Base-by-base conservation (phyloP, 441 rosid species). In the Lepidium campestre region DNA sequence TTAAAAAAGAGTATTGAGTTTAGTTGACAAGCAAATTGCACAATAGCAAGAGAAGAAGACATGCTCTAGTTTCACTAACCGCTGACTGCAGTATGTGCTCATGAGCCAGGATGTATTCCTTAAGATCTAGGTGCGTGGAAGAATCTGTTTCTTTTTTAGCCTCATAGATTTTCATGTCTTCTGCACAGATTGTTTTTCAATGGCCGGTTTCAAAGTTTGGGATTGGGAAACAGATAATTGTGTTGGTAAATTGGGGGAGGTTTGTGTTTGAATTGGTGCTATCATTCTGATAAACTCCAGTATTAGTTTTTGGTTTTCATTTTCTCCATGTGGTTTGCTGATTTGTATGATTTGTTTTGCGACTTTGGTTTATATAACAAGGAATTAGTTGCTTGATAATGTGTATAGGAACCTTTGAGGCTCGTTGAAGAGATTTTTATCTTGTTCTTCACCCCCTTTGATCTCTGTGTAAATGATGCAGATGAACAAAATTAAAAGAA, bases 341-440 rank as follows among this genome's bases (percentile, higher is more conserved):
- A 66, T 73, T 60, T 73, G 73, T 73, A 65, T 66, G 62, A 58
- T 73, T 66, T 55, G 52, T 52, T 72, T 57, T 12, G 19, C 45
- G 47, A 57, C 17, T 72, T 23, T 65, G 71, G 68, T 54, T 67
- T 52, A 59, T 60, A 56, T 52, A 44, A 44, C 52, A 60, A 73
- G 72, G 57, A 36, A 44, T 45, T 40, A 46, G 55, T 59, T 73
- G 62, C 9, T 62, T 62, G 57, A 53, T 62, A 12, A 25, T 60
- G 50, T 59, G 60, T 50, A 10, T 50, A 11, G 11, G 53, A 58
- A 59, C 45, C 15, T 48, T 22, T 25, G 27, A 63, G 58, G 19
- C 15, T 63, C 57, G 15, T 29, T 4, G 37, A 31, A 31, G 9
- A 29, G 57, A 15, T 9, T 4, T 4, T 52, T 10, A 29, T 17